Evolutionary conservation across 179 eudicot species (phyloP), one percentile per base, ranked within the genome.

Genomic region (Patellifolia procumbens): DNA sequence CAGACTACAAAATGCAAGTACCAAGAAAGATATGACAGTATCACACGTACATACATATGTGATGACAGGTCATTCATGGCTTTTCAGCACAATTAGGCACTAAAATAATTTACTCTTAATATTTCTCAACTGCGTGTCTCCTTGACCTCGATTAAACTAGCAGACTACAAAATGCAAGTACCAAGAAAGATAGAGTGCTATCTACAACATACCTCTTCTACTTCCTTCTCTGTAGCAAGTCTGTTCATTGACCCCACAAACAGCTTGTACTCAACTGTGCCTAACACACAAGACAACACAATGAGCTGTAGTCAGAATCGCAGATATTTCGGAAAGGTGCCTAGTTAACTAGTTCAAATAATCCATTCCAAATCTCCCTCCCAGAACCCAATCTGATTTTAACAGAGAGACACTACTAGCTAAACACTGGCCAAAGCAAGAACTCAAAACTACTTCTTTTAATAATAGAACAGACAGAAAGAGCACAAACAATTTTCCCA

Each of bases 211-310:
- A 93, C 99, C 81, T 96, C 99, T 82, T 93, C 98, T 75, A 96
- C 91, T 85, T 96, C 99, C 80, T 88, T 89, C 85, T 90, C 98
- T 35, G 91, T 85, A 82, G 97, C 98, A 62, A 86, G 90, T 85
- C 86, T 96, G 76, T 88, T 96, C 85, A 93, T 56, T 69, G 96
- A 87, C 8, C 98, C 98, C 59, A 96, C 98, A 87, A 91, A 96
- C 75, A 93, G 81, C 88, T 96, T 96, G 87, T 81, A 91, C 82
- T 96, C 99, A 79, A 89, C 92, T 82, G 98, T 90, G 80, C 95
- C 92, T 90, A 85, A 78, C 78, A 82, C 13, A 51, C n/a, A 69
- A 74, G 49, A 75, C 77, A 68, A 79, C 46, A 72, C 45, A 73
- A 28, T 71, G 76, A 69, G 69, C 29, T 31, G 7, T 64, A 60